These are phyloP conservation scores for Colletotrichum tropicicola DNA, from an alignment of 2,329 filamentous ascomycete species.

Conservation along the genomic window DNA sequence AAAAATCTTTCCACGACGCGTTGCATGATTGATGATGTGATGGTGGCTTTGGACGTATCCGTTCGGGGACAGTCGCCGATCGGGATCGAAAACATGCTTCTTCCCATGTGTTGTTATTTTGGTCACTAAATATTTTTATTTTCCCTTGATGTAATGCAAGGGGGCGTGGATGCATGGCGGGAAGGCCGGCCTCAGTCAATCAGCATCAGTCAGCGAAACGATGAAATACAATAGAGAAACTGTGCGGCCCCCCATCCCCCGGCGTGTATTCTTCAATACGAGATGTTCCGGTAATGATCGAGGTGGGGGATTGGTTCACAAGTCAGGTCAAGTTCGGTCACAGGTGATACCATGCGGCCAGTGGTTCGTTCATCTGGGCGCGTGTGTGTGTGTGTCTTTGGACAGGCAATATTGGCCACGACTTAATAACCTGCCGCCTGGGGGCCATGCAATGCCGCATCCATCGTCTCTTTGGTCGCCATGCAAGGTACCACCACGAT, in stretches of 20 bases:
- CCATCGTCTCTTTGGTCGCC: background rate
- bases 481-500: background rate
- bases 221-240: background rate
- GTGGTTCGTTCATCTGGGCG: background rate
- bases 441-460: background rate
- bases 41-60: no score
- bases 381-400: background rate
- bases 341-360: background rate
- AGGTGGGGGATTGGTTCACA: slow-evolving; percentile 1
- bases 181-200: background rate
- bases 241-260: background rate
- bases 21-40: no score
- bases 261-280: background rate
- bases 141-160: no score
- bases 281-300: slow-evolving; percentile 7
- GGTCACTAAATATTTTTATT: no score
- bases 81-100: no score
- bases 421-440: background rate
- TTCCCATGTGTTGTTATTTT: no score
- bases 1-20: no score
- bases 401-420: no score
- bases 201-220: background rate
- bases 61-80: no score
- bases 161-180: background rate
- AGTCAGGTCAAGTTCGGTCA: background rate